Base-by-base conservation (phyloP, 2,329 filamentous ascomycete species). In the Cyphellophora attinorum region DNA sequence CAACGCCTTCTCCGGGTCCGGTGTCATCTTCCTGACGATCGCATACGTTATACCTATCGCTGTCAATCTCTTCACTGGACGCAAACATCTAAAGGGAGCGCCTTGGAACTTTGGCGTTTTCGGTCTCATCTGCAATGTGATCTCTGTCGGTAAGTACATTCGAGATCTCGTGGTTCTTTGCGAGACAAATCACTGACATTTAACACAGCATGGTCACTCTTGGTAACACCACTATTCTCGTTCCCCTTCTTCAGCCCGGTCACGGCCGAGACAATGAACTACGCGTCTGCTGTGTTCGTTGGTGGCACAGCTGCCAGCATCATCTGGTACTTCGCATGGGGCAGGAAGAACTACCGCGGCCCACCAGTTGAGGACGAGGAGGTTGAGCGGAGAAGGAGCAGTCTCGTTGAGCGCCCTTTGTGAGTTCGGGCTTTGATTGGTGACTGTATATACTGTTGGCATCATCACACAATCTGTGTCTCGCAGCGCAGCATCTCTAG, bases 141-240 rank as follows among this genome's bases (percentile, higher is more conserved):
- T 85, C 40, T 65, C 79, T n/a, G 55, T 81, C 23, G 65, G 74
- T 82, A 64, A 8, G 21, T 25, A 8, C 21, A 48, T 68, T 67
- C 3, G 23, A n/a, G n/a, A n/a, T n/a, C n/a, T n/a, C n/a, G n/a
- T n/a, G n/a, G n/a, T n/a, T 35, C 29, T 36, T 52, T 37, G 38
- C 34, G 85, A 80, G 80, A 79, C 75, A 35, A 47, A 68, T 11
- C n/a, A n/a, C n/a, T n/a, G n/a, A n/a, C n/a, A n/a, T n/a, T n/a
- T n/a, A n/a, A n/a, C 13, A 15, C 28, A 46, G 44, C 31, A 6
- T 46, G 44, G 44, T 38, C 33, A 23, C 39, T 50, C 3, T 70
- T 72, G 39, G 64, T 71, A 45, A 46, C 67, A 18, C 60, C 72
- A 1, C 47, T 76, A 3, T 75, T 74, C 49, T 67, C 62, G 19